Evolutionary conservation across 1,284 basidiomycete genomes (phyloP), one percentile per base, ranked within the genome.

Genomic region (Irpex sp.): DNA sequence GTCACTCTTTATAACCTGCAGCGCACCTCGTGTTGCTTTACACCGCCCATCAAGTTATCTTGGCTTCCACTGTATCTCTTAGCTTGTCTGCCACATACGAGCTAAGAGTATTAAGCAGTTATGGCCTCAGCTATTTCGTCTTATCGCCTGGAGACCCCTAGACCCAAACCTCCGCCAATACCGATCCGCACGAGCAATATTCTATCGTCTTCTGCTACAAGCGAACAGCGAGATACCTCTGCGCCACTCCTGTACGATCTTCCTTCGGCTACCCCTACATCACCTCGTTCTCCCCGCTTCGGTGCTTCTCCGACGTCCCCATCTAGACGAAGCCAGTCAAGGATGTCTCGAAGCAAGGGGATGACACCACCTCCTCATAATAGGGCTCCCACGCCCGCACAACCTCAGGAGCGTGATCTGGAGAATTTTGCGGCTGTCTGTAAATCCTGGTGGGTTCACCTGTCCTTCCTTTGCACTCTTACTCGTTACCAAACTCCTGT

Each of bases 191-290:
- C 86, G 64, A 77, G 77, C 47, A 77, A 72, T 59, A 60, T 77
- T 65, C 80, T 79, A 69, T 77, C 82, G 36, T 76, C 81, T 9
- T 77, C 80, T 19, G 80, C 80, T 13, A 75, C 75, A 69, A 74
- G 71, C 67, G 75, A 77, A 63, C 75, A 68, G 64, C 71, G 67
- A 65, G 65, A 67, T 53, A 65, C 80, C 64, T 74, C 82, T 61
- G 78, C 83, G 69, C 80, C 85, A 57, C 85, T 91, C 72, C 85
- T 91, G 76, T 90, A 92, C 74, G 87, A 90, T 77, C 81, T 91
- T 67, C 88, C 89, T 69, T 82, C 86, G n/a, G 74, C 84, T 3
- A 76, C 78, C 26, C 80, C 83, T 31, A 75, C 78, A 6, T 84
- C 86, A 3, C 82, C 85, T 21, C 80, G 76, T 60, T 83, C 81